Percentiles rank a stretch among this genome's conserved stretches.
These are phyloP conservation scores for Kodamaea kakaduensis DNA, from an alignment of 805 yeast species.

Conservation along the genomic window DNA sequence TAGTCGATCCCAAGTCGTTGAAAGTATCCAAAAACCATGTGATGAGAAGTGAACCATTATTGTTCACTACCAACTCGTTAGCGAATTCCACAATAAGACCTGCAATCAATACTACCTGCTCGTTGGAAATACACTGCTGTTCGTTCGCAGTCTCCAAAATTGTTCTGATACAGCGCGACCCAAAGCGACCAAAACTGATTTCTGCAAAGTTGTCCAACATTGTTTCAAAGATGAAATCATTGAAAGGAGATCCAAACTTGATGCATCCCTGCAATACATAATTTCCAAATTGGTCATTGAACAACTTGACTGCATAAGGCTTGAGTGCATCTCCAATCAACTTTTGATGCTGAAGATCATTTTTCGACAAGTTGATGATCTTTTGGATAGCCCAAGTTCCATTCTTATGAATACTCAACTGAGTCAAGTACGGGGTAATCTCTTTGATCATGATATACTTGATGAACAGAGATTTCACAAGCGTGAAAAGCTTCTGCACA, in stretches of 20 bases:
- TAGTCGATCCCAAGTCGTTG: slow-evolving; percentile 19
- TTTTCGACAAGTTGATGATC: slow-evolving; percentile 66
- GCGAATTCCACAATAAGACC: slow-evolving; percentile 75
- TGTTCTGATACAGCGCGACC: slow-evolving; percentile 92
- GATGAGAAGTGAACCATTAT: slow-evolving; percentile 82
- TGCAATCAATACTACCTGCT: slow-evolving; percentile 69
- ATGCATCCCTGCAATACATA: slow-evolving; percentile 93
- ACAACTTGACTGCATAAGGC: slow-evolving; percentile 79
- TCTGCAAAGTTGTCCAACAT: slow-evolving; percentile 73
- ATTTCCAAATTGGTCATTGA: slow-evolving; percentile 95
- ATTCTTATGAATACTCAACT: slow-evolving; percentile 92
- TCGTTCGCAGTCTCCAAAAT: slow-evolving; percentile 78
- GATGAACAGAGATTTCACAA: slow-evolving; percentile 58
- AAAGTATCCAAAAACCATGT: slow-evolving; percentile 92
- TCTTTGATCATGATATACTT: slow-evolving; percentile 78
- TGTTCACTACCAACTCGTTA: slow-evolving; percentile 72
- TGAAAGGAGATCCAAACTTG: slow-evolving; percentile 84
- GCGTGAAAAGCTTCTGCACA: slow-evolving; percentile 83
- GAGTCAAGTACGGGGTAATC: slow-evolving; percentile 76
- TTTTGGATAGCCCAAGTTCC: slow-evolving; percentile 99
- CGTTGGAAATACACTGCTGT: slow-evolving; percentile 37
- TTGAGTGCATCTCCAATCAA: slow-evolving; percentile 66
- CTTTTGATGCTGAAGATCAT: slow-evolving; percentile 44
- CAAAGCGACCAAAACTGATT: slow-evolving; percentile 85
- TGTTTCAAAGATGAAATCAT: slow-evolving; percentile 83